These are phyloP conservation scores for Ophiostoma fasciatum DNA, from an alignment of 2,329 filamentous ascomycete genomes.

Conservation along the genomic window DNA sequence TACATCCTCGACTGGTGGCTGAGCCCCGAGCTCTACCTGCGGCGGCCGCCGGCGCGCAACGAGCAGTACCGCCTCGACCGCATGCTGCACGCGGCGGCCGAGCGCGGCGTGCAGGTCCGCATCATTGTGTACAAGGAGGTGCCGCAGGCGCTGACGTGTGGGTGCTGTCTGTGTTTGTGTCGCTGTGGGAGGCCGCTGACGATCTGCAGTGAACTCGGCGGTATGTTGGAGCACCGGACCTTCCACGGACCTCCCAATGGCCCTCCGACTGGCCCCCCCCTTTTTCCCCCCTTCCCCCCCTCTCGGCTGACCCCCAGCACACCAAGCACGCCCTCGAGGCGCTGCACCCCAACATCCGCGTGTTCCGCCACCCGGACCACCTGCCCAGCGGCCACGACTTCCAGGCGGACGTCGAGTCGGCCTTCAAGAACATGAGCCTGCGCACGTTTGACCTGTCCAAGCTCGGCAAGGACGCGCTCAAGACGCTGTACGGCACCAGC, in stretches of 20 bases:
- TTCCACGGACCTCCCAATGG: neutral
- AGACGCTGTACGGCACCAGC: slow-evolving; percentile 66
- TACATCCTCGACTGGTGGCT: slow-evolving; percentile 90
- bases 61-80: slow-evolving; percentile 73
- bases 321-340: slow-evolving; percentile 67
- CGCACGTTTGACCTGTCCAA: slow-evolving; percentile 42
- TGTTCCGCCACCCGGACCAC: slow-evolving; percentile 87
- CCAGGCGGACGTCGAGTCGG: slow-evolving; percentile 51
- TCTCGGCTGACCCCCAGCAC: slow-evolving; percentile 30
- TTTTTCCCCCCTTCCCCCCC: slow-evolving; percentile 15
- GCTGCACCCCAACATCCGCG: slow-evolving; percentile 69
- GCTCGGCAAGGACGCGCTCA: slow-evolving; percentile 57
- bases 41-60: slow-evolving; percentile 66
- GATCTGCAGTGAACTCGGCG: slow-evolving; percentile 6
- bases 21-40: slow-evolving; percentile 74
- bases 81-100: slow-evolving; percentile 67
- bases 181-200: slow-evolving; percentile 42
- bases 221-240: neutral
- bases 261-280: neutral
- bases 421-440: slow-evolving; percentile 30
- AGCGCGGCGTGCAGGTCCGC: slow-evolving; percentile 71
- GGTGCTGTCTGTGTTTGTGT: slow-evolving; percentile 22
- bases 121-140: slow-evolving; percentile 92
- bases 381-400: slow-evolving; percentile 56
- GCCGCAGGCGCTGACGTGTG: slow-evolving; percentile 62